Conservation (phyloP, 225 moss, liverwort and hornwort genomes). For the Marchantia paleacea region DNA sequence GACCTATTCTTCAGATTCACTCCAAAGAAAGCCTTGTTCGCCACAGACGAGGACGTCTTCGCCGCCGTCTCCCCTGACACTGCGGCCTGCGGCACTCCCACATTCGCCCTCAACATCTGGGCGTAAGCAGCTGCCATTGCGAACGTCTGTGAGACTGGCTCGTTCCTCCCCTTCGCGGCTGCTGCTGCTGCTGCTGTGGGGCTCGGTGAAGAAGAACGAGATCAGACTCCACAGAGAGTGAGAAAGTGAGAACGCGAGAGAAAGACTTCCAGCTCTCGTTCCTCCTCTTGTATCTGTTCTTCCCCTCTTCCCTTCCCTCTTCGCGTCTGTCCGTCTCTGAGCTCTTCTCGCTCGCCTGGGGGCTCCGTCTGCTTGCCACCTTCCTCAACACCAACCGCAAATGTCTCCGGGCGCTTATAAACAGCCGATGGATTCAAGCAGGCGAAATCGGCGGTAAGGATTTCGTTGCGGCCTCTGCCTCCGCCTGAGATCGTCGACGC, state of each 20-base stretch:
- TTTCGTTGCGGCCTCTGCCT: neutral
- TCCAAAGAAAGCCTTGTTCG: slow-evolving; percentile 76
- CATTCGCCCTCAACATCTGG: slow-evolving; percentile 38
- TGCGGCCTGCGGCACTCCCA: slow-evolving; percentile 3
- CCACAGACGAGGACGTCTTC: slow-evolving; percentile 32
- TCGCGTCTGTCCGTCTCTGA: neutral
- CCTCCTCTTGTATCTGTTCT: neutral
- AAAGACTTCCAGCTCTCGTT: neutral
- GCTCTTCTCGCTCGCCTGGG: neutral
- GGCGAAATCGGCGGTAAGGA: slow-evolving; percentile 13
- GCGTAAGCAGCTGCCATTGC: slow-evolving; percentile 41
- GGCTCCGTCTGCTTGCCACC: neutral
- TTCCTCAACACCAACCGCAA: neutral
- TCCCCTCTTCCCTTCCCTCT: neutral
- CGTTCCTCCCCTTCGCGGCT: neutral
- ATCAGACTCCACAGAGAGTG: neutral
- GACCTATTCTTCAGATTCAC: slow-evolving; percentile 54
- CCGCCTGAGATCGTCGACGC: too few relatives aligned
- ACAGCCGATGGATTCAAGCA: slow-evolving; percentile 8
- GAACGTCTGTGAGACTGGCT: neutral
- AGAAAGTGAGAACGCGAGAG: neutral
- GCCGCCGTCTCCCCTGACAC: slow-evolving; percentile 15
- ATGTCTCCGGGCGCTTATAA: neutral
- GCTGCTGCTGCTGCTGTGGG: too few relatives aligned
- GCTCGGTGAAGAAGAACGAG: neutral